Percentiles rank a stretch among this genome's conserved stretches.
Conservation (phyloP, 176 grass and related monocot genomes). For the Bothriochloa decipiens region DNA sequence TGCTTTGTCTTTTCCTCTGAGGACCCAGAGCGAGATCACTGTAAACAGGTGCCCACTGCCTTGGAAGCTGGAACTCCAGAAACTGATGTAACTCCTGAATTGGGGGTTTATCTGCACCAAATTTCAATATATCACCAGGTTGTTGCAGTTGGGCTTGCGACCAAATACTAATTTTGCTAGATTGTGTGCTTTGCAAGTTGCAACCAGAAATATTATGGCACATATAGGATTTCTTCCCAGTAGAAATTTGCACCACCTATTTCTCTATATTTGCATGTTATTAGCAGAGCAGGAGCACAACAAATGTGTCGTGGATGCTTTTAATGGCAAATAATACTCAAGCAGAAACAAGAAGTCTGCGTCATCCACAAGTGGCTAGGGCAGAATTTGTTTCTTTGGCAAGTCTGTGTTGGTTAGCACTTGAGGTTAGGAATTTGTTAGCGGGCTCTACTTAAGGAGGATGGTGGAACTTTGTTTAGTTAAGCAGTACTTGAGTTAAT, state of each 20-base stretch:
- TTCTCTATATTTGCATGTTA: slow-evolving; percentile 6
- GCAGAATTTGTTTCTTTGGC: neutral
- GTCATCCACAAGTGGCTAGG: neutral
- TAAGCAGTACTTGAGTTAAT: neutral
- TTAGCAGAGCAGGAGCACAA: slow-evolving; percentile 1
- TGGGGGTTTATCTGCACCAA: slow-evolving; percentile 82
- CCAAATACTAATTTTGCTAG: slow-evolving; percentile 18
- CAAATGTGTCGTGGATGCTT: neutral
- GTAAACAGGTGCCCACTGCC: slow-evolving; percentile 97
- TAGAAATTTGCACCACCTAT: neutral
- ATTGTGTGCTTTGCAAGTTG: slow-evolving; percentile 5
- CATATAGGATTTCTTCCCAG: neutral
- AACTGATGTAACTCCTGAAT: slow-evolving; percentile 93
- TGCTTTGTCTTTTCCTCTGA: slow-evolving; percentile 80
- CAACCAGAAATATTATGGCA: neutral
- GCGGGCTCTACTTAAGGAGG: neutral
- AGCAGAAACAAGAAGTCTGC: neutral
- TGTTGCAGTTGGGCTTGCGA: neutral
- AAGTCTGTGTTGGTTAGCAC: neutral
- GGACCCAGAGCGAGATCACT: slow-evolving; percentile 89
- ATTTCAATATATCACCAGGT: slow-evolving; percentile 33
- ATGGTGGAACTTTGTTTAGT: neutral
- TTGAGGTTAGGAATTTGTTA: neutral
- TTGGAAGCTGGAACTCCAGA: slow-evolving; percentile 96
- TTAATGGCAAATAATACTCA: neutral